Evolutionary conservation across 108 stramenopile genomes (phyloP).

Genomic region (Parietichytrium sp.): DNA sequence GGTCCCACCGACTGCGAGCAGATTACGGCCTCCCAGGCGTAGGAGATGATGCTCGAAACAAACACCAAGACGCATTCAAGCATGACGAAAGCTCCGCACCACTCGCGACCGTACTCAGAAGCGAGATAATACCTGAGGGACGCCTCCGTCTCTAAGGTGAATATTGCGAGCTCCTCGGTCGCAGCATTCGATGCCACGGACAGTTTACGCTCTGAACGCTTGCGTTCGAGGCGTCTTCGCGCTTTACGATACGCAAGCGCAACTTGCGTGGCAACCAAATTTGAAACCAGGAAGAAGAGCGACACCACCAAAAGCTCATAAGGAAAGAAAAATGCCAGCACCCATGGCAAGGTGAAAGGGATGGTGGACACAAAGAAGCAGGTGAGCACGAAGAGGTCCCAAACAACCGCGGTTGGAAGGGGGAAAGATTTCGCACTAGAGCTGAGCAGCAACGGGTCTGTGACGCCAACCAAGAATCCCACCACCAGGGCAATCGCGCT

Average conservation of each 20-base stretch:
- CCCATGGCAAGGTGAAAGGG: conserved; percentile 33
- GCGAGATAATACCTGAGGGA: not conserved
- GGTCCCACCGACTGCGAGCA: too few species aligned
- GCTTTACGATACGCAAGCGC: too few species aligned
- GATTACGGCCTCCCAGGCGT: not conserved
- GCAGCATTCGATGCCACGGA: not conserved
- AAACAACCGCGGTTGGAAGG: not conserved
- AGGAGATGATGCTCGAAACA: not conserved
- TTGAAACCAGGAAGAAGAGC: not conserved
- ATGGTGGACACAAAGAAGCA: conserved; percentile 13
- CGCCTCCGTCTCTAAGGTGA: too few species aligned
- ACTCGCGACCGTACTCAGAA: conserved; percentile 27
- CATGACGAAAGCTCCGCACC: conserved; percentile 27
- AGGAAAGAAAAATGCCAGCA: conserved; percentile 21
- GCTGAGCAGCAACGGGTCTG: not conserved
- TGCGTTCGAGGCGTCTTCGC: not conserved
- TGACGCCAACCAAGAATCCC: not conserved
- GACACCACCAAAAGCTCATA: not conserved
- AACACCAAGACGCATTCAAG: not conserved
- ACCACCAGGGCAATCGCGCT: not conserved
- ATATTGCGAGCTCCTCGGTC: not conserved
- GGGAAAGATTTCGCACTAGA: not conserved
- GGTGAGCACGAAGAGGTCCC: not conserved
- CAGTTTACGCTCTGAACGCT: not conserved
- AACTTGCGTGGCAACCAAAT: not conserved